A percentile compares a stretch with the other conserved stretches of the same genome.
phyloP scores from a whole-genome alignment of 768 basidiomycete species.

The Mycena alexandri region DNA sequence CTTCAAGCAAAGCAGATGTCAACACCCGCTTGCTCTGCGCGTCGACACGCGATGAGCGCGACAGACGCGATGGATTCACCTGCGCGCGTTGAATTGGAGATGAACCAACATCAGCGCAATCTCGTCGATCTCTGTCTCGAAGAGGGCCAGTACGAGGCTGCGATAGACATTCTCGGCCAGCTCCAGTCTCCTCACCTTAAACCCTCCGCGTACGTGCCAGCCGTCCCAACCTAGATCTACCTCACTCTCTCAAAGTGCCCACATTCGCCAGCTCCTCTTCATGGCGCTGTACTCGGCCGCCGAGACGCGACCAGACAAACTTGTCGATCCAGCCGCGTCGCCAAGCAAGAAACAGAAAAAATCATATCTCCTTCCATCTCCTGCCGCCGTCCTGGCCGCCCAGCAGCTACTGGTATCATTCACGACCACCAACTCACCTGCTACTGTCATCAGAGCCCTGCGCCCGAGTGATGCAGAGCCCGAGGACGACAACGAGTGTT shows the following conservation, averaged over 20 bases:
- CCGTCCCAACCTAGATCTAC: conserved; percentile 12
- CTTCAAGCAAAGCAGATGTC: neutral
- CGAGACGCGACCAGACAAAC: conserved; percentile 39
- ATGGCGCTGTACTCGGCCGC: conserved; percentile 73
- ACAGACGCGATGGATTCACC: conserved; percentile 9
- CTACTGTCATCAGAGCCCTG: conserved; percentile 64
- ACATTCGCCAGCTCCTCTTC: conserved; percentile 77
- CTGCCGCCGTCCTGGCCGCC: conserved; percentile 62
- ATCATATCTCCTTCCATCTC: conserved; percentile 56
- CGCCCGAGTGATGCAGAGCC: conserved; percentile 47
- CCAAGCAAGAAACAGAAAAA: conserved; percentile 63
- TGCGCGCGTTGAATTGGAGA: conserved; percentile 52
- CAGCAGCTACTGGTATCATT: conserved; percentile 68
- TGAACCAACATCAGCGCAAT: conserved; percentile 61
- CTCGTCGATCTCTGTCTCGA: conserved; percentile 82
- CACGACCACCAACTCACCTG: conserved; percentile 67
- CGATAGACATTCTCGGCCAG: conserved; percentile 71
- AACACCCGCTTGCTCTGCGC: conserved; percentile 4
- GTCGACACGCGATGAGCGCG: conserved; percentile 25
- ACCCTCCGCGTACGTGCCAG: conserved; percentile 67
- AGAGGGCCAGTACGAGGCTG: conserved; percentile 81
- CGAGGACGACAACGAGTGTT: conserved; percentile 58
- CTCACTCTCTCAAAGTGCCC: conserved; percentile 57
- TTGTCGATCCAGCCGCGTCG: conserved; percentile 51
- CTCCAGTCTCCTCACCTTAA: conserved; percentile 68